These are phyloP conservation scores for Saccharomyces hybrid DNA, from an alignment of 1,139 yeast genomes.

Conservation along the genomic window DNA sequence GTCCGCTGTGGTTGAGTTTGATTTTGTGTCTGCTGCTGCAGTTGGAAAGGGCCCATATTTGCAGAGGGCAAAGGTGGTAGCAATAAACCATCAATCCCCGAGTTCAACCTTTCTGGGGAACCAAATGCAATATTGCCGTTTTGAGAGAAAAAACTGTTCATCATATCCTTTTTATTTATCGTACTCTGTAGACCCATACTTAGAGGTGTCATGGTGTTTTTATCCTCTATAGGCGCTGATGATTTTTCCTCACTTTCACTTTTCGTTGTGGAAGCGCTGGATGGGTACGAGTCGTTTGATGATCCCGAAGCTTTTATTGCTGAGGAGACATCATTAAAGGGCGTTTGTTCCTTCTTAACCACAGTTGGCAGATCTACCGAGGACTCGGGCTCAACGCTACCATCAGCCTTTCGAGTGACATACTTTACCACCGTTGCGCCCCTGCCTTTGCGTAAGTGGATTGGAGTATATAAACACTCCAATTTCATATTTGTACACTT, in stretches of 20 bases:
- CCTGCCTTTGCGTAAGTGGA: constrained; percentile 1
- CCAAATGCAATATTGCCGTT: background rate
- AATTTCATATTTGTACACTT: constrained; percentile 75
- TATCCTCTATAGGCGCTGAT: background rate
- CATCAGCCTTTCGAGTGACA: constrained; percentile 13
- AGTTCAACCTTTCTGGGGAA: constrained; percentile 5
- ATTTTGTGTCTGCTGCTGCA: background rate
- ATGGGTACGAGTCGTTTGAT: background rate
- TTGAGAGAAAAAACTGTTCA: background rate
- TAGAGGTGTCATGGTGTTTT: background rate
- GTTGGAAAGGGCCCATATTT: constrained; percentile 1
- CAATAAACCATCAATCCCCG: constrained; percentile 11
- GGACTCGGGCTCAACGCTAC: constrained; percentile 4
- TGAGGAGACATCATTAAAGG: background rate
- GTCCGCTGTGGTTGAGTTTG: background rate
- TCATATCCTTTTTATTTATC: background rate
- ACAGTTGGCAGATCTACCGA: background rate
- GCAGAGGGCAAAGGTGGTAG: constrained; percentile 12
- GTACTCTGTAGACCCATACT: background rate
- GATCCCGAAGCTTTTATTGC: constrained; percentile 2
- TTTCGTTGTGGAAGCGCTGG: constrained; percentile 2
- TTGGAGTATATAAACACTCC: constrained; percentile 53
- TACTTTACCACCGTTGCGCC: constrained; percentile 14
- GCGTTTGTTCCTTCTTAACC: constrained; percentile 3
- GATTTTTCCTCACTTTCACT: background rate